These are phyloP conservation scores for Grosmannia clavigera DNA, from an alignment of 2,329 filamentous ascomycete genomes.

Conservation along the genomic window DNA sequence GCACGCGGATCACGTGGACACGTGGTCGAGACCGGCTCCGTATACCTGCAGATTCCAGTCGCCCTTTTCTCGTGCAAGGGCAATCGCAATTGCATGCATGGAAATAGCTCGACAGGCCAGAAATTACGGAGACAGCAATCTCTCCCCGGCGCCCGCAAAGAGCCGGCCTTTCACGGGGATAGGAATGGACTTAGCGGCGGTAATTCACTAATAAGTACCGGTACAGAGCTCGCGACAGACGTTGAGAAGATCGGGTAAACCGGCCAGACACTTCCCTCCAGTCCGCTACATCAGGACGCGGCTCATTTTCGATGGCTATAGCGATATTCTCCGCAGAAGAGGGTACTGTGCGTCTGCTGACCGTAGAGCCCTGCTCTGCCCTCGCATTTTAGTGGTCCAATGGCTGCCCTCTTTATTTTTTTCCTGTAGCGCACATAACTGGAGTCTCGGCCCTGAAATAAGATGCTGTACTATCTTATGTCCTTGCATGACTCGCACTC, in stretches of 20 bases:
- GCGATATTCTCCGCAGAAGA: not conserved
- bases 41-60: not conserved
- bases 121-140: not conserved
- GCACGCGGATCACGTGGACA: too few species aligned
- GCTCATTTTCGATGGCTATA: not conserved
- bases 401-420: not conserved
- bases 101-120: not conserved
- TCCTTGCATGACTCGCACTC: not conserved
- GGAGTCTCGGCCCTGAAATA: not conserved
- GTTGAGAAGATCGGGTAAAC: not conserved
- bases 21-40: too few species aligned
- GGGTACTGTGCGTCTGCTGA: not conserved
- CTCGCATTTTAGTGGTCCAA: not conserved
- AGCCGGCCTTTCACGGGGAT: not conserved
- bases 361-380: not conserved
- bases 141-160: not conserved
- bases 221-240: too few species aligned
- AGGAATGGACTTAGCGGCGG: not conserved
- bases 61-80: not conserved
- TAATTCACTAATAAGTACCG: too few species aligned
- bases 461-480: too few species aligned
- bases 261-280: not conserved
- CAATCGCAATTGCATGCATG: not conserved
- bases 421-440: not conserved
- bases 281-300: not conserved